Percentiles rank a stretch among this genome's conserved stretches.
phyloP scores from a whole-genome alignment of 306 rosid species.

The Cucurbita pepo region DNA sequence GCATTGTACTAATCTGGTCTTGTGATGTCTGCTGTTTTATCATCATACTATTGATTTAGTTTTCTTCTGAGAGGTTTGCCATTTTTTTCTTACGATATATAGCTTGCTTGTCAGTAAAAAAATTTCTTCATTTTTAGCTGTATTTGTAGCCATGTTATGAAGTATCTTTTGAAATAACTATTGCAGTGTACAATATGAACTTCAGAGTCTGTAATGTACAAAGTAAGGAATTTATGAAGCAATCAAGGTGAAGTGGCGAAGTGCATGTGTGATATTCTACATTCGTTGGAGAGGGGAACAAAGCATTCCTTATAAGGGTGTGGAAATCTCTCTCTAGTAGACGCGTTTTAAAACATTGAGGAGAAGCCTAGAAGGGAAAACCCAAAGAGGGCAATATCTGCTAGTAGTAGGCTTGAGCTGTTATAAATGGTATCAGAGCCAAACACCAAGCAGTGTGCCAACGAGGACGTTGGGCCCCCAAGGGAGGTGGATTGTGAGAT shows the following conservation, averaged over 20 bases:
- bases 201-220: background rate
- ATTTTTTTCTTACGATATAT: background rate
- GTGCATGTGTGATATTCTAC: background rate
- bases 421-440: too few relatives aligned
- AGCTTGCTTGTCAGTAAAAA: background rate
- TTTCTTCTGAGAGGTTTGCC: background rate
- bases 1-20: background rate
- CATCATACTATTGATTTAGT: background rate
- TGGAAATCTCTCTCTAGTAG: too few relatives aligned
- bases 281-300: too few relatives aligned
- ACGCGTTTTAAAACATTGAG: too few relatives aligned
- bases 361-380: too few relatives aligned
- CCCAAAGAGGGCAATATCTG: too few relatives aligned
- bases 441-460: too few relatives aligned
- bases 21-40: background rate
- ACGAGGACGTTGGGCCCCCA: too few relatives aligned
- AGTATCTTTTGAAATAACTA: background rate
- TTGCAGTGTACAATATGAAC: background rate
- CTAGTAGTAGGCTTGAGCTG: too few relatives aligned
- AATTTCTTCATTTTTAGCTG: background rate
- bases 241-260: background rate
- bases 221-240: background rate
- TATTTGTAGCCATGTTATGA: background rate
- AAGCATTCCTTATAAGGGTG: too few relatives aligned
- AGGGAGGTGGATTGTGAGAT: too few relatives aligned